phyloP scores from a whole-genome alignment of 495 filamentous ascomycete species.

The Podospora appendiculata region DNA sequence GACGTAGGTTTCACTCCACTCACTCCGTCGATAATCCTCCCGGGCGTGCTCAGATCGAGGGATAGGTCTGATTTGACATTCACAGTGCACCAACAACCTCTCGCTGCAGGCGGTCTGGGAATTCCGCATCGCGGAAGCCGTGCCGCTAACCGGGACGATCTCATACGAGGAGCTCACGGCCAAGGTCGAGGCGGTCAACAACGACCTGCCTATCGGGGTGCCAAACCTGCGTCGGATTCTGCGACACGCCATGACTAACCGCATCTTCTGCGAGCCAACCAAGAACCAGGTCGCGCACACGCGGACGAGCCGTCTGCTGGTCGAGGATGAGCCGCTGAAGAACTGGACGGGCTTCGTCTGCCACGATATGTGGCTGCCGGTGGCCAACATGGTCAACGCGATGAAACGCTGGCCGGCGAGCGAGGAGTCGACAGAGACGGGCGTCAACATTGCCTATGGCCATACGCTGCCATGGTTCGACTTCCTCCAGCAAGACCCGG shows the following conservation, averaged over 20 bases:
- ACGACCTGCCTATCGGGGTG: conserved; percentile 16
- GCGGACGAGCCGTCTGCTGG: conserved; percentile 25
- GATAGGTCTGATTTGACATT: not conserved
- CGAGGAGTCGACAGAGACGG: conserved; percentile 29
- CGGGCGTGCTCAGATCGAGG: too few relatives aligned
- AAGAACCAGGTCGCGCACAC: conserved; percentile 28
- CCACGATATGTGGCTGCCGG: conserved; percentile 28
- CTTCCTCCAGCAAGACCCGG: conserved; percentile 13
- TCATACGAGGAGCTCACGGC: conserved; percentile 30
- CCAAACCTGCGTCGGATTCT: conserved; percentile 27
- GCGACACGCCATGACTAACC: conserved; percentile 41
- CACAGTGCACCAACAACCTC: conserved; percentile 12
- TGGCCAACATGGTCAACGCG: conserved; percentile 18
- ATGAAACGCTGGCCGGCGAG: conserved; percentile 23
- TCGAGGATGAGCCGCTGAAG: conserved; percentile 21
- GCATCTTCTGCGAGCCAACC: conserved; percentile 40
- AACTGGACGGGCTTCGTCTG: conserved; percentile 32
- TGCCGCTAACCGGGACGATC: conserved; percentile 27
- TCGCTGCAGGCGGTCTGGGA: conserved; percentile 18
- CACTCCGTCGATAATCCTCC: too few relatives aligned
- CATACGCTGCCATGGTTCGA: conserved; percentile 28
- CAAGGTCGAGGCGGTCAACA: conserved; percentile 11
- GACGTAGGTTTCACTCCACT: conserved; percentile 5
- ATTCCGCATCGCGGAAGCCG: conserved; percentile 20
- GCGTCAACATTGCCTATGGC: conserved; percentile 29